Evolutionary conservation across 306 rosid species (phyloP), one percentile per base, ranked within the genome.

Genomic region (Quercus berberidifolia): DNA sequence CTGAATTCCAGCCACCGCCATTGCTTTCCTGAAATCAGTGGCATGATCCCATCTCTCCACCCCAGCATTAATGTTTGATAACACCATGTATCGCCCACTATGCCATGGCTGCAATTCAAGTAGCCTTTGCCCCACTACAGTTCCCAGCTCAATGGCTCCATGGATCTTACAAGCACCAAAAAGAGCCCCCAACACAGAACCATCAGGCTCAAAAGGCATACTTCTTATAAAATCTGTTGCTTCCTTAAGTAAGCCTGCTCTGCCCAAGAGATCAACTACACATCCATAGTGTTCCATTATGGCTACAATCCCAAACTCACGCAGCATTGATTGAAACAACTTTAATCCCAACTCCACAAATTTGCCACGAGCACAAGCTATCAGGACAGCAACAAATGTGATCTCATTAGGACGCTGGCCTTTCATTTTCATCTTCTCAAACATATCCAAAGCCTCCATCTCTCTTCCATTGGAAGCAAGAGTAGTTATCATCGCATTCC

Each of bases 401-500:
- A 91, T 84, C 71, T 79, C 77, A 77, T 86, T 92, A 5, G 93
- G 97, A 63, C 46, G 69, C 43, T 85, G 58, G 25, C 86, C 90
- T 74, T 82, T 78, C 18, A 19, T 60, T 84, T 81, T 90, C 91
- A 94, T 85, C 25, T 77, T 52, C 57, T 77, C 90, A 85, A 91
- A 92, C 89, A 87, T 49, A 69, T 85, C 86, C 41, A 92, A 51
- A 67, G 93, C 93, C 67, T 91, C 87, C 77, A 71, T 80, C 90
- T 87, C 97, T 62, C 77, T 83, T 28, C 95, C 90, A 86, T 92
- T 87, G 67, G 91, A 87, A 74, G 97, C 85, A 62, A 91, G 78
- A 1, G 91, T 82, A 73, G 92, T 87, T 72, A 94, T 88, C 97
- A 94, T 92, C 41, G 91, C 94, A 80, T 92, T 94, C 97, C 97